phyloP scores from a whole-genome alignment of 257 asterid genomes.

The Fraxinus quadrangulata region DNA sequence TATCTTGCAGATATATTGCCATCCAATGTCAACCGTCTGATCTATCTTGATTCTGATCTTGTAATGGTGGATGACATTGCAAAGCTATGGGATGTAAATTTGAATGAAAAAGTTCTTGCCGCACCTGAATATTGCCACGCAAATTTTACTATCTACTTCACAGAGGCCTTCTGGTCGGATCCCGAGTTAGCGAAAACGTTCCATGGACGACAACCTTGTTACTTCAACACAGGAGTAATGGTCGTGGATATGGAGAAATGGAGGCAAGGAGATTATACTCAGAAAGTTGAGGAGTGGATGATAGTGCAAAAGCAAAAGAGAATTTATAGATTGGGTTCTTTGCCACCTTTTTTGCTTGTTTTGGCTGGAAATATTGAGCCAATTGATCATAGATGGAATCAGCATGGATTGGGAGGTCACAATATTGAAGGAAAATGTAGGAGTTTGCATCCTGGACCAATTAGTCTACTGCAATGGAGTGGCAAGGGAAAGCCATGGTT shows the following conservation, averaged over 20 bases:
- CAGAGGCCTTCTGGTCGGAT: slow-evolving; percentile 35
- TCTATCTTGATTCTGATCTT: slow-evolving; percentile 43
- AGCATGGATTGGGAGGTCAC: slow-evolving; percentile 52
- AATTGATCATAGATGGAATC: slow-evolving; percentile 47
- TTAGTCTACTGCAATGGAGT: slow-evolving; percentile 54
- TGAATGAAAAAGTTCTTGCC: slow-evolving; percentile 28
- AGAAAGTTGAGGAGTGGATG: slow-evolving; percentile 50
- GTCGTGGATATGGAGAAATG: slow-evolving; percentile 45
- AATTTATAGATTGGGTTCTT: slow-evolving; percentile 45
- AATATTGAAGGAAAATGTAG: slow-evolving; percentile 32
- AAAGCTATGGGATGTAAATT: slow-evolving; percentile 38
- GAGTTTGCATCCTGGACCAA: slow-evolving; percentile 41
- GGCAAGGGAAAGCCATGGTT: slow-evolving; percentile 50
- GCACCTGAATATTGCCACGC: slow-evolving; percentile 47
- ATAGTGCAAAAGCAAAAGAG: slow-evolving; percentile 40
- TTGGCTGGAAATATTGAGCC: slow-evolving; percentile 42
- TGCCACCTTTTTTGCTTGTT: slow-evolving; percentile 45
- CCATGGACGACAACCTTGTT: slow-evolving; percentile 41
- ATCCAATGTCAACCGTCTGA: slow-evolving; percentile 26
- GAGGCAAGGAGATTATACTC: slow-evolving; percentile 34
- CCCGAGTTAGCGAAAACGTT: slow-evolving; percentile 22
- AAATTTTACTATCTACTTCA: slow-evolving; percentile 40
- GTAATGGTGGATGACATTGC: slow-evolving; percentile 38
- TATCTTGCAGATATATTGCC: slow-evolving; percentile 34
- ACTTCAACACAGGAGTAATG: slow-evolving; percentile 51